Percentiles rank a stretch among this genome's conserved stretches.
Evolutionary conservation across 768 basidiomycete genomes (phyloP).

Genomic region (Podaxis rugospora): DNA sequence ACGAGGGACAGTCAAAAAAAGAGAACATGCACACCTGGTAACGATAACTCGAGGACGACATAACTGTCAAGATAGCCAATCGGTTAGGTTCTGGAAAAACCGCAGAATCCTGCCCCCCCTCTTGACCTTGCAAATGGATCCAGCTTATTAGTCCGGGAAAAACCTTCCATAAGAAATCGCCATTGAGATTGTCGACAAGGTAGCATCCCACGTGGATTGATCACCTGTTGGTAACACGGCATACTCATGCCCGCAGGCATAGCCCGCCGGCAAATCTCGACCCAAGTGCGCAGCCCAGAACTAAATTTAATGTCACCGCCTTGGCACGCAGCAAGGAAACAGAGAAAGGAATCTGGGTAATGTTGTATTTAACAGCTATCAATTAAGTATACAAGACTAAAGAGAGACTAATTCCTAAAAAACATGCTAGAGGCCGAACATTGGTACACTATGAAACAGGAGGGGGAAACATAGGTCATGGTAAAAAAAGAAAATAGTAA

Average conservation of each 20-base stretch:
- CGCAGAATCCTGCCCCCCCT: too few relatives aligned
- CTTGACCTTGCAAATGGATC: not conserved
- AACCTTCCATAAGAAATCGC: too few relatives aligned
- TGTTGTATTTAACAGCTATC: not conserved
- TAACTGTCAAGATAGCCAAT: not conserved
- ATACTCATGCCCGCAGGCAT: too few relatives aligned
- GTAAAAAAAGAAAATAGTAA: not conserved
- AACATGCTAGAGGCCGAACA: not conserved
- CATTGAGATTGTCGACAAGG: not conserved
- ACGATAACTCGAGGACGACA: not conserved
- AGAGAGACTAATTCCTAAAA: not conserved
- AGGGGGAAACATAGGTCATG: not conserved
- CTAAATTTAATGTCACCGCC: too few relatives aligned
- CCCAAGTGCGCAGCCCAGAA: too few relatives aligned
- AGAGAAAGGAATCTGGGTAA: not conserved
- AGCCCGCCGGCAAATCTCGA: too few relatives aligned
- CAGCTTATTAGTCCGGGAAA: not conserved
- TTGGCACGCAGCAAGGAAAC: not conserved
- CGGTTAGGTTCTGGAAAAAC: not conserved
- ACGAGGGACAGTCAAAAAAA: not conserved
- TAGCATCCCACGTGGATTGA: not conserved
- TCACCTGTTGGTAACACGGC: not conserved
- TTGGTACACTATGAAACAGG: conserved; percentile 2
- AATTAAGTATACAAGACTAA: not conserved
- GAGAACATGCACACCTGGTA: not conserved